Base-by-base conservation (phyloP, 805 yeast genomes). In the Metschnikowia borealis region DNA sequence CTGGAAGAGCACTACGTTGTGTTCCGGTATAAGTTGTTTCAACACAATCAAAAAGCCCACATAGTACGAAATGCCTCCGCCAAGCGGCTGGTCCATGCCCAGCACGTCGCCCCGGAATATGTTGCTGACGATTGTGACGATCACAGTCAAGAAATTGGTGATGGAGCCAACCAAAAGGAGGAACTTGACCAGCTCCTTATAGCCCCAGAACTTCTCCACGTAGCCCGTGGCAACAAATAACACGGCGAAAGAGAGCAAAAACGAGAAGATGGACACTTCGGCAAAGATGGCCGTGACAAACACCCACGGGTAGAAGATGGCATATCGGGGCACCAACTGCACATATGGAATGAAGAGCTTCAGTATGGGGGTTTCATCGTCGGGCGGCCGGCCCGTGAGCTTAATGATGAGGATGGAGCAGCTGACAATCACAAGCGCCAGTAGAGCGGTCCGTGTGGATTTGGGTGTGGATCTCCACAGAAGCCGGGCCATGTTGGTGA, bases 261-360 rank as follows among this genome's bases (percentile, higher is more conserved):
- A 78, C 38, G 77, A 71, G 56, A 80, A 60, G 2, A 79, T 44
- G 6, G 80, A 67, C 5, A 76, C 74, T 60, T 85, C 90, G 2
- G 85, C 80, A 62, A 84, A 83, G n/a, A 85, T 78, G 0, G 88
- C 76, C 2, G 84, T 75, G 29, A 79, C 62, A 2, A 85, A 57
- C 0, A 85, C 85, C 85, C 87, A 82, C 5, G 90, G 90, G 54
- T 81, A 71, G 48, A 67, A 70, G 3, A 83, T 57, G 0, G 83
- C 73, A 47, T 74, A 70, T 23, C 74, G 66, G 11, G 92, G 91
- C 5, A 86, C 78, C 65, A 86, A 70, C 65, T 87, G 89, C 38
- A 86, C 58, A 36, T 68, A 68, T 1, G 87, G 89, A 6, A 82
- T 77, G 17, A 72, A 62, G 32, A 84, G 69, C 31, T 72, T 70